Evolutionary conservation across 495 filamentous ascomycete genomes (phyloP), one percentile per base, ranked within the genome.

Genomic region (Chlorociboria aeruginascens): DNA sequence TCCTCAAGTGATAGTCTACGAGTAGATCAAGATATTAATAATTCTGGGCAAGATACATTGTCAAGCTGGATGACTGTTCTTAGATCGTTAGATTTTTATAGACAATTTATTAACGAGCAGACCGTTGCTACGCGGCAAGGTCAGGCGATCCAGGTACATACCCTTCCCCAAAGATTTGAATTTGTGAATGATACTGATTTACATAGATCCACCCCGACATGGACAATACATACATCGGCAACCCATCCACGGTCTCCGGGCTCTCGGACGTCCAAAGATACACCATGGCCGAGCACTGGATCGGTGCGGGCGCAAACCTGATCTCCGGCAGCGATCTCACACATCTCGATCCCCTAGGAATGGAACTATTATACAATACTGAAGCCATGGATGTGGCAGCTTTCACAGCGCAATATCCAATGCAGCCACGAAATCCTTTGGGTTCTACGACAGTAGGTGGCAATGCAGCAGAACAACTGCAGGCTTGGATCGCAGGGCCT

Each of bases 401-500:
- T 14, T 59, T 61, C 43, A 50, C 49, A 13, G 51, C 53, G 9
- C 48, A 44, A 8, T 53, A 53, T 38, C 55, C 61, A 14, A 63
- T 63, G 54, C 61, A 63, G 36, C 61, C 61, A 11, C 56, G 58
- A 7, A 63, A 58, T 35, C 61, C 59, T 2, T 58, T 51, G 14
- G 58, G 45, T 11, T 25, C 20, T 1, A 4, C 20, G 20, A 25
- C 20, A 25, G 20, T 25, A 25, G 59, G 59, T 17, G 46, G 49
- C 10, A 52, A 52, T 25, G 40, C 43, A 13, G 51, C 61, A 10
- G 38, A 59, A 42, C 61, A 63, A 40, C 49, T 63, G 8, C 61
- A 63, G 36, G 61, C 61, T 12, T 63, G 61, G 61, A 55, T 63
- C 29, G 61, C 48, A n/a, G 61, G 61, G 1, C 61, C 61, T 28